Conservation (phyloP, 768 basidiomycete genomes). For the Macrocybe gigantea region DNA sequence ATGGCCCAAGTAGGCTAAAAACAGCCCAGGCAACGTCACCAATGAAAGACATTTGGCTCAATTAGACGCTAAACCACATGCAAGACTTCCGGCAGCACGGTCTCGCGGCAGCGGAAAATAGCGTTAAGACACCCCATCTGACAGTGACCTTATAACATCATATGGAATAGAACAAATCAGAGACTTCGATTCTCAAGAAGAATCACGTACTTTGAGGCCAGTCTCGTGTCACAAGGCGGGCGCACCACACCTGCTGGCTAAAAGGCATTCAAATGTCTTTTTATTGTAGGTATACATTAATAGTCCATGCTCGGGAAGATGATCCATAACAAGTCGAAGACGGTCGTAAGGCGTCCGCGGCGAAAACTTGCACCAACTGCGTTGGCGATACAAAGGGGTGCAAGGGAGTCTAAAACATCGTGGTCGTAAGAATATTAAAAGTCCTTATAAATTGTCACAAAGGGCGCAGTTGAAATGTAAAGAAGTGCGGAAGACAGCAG, state of each 20-base stretch:
- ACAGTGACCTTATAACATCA: no score
- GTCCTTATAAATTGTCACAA: conserved; percentile 60
- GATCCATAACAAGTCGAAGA: conserved; percentile 26
- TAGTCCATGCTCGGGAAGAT: conserved; percentile 34
- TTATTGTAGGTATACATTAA: conserved; percentile 41
- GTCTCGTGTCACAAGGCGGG: no score
- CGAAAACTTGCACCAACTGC: conserved; percentile 20
- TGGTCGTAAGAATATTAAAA: conserved; percentile 27
- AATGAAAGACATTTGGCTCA: no score
- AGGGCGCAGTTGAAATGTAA: conserved; percentile 60
- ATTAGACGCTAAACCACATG: no score
- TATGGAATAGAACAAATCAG: no score
- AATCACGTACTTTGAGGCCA: no score
- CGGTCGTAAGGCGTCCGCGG: conserved; percentile 28
- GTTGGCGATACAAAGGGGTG: conserved; percentile 18
- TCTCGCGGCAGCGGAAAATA: no score
- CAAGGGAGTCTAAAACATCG: conserved; percentile 18
- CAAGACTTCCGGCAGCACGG: no score
- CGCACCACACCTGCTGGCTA: not conserved
- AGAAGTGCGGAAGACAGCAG: conserved; percentile 53
- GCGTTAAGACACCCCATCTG: no score
- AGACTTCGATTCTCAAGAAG: no score
- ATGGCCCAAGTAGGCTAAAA: no score
- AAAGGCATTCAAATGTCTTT: conserved; percentile 27
- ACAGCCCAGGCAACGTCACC: no score